Evolutionary conservation across 768 basidiomycete species (phyloP), one percentile per base, ranked within the genome.

Genomic region (Lyophyllum shimeji): DNA sequence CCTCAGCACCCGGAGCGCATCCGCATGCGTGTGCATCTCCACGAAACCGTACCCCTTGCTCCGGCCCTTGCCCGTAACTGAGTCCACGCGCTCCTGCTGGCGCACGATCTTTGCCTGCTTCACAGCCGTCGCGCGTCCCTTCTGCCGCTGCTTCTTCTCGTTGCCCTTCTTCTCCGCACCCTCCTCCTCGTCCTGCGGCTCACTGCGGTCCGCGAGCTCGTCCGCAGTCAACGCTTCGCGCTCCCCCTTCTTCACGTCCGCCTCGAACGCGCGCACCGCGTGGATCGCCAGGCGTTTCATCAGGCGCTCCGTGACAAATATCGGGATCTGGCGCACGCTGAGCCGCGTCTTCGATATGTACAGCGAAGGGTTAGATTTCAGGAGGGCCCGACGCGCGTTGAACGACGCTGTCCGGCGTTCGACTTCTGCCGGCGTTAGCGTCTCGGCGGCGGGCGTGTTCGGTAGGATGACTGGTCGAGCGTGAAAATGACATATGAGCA

Each of bases 1-100:
- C 31, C 97, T 82, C 44, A 98, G 73, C 5, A 98, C 88, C 23
- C 91, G 87, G 21, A 99, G 75, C 6, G 96, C 94, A 67, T 98
- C 93, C 5, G 88, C 85, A 63, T 99, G 97, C 24, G 76, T 82
- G 46, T 85, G 75, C 82, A 97, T 82, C 75, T 98, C 96, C 29
- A 98, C 66, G 74, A 99, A 98, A 9, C 96, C 97, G 64, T 98
- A 99, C 1, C 97, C 96, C 68, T 90, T 93, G 64, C 89, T 92
- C 51, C 88, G 82, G 1, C 93, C 93, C 63, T 92, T 89, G 3
- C 90, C 91, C 0, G 90, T 93, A 39, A 95, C 69, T 3, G 90
- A 78, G 66, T 98, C 96, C 52, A 95, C 81, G n/a, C 93, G 87
- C 60, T 97, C 95, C 12, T 79, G 76, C 69, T 93, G 90, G 11